phyloP scores from a whole-genome alignment of 768 basidiomycete genomes.

The Coprinopsis strossmayeri region DNA sequence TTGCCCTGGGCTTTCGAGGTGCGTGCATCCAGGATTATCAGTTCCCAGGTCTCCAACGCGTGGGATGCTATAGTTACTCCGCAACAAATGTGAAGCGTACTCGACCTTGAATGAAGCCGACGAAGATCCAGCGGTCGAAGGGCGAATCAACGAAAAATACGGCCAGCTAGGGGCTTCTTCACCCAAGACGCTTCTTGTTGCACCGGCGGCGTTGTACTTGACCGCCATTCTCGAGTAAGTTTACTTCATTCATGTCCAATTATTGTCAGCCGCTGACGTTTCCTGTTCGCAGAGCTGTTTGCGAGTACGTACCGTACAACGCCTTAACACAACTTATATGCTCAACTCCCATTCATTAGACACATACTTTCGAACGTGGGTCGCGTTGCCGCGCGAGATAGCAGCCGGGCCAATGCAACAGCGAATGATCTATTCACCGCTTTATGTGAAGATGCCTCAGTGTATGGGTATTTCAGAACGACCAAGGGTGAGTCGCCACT shows the following conservation, averaged over 20 bases:
- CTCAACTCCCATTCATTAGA: constrained; percentile 31
- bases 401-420: constrained; percentile 68
- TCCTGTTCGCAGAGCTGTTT: constrained; percentile 54
- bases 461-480: constrained; percentile 78
- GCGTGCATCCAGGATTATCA: constrained; percentile 16
- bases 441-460: constrained; percentile 82
- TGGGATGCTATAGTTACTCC: constrained; percentile 51
- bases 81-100: constrained; percentile 84
- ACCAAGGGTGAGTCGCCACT: constrained; percentile 65
- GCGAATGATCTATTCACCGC: constrained; percentile 81
- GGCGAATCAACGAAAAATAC: constrained; percentile 59
- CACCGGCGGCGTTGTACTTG: constrained; percentile 83
- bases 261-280: constrained; percentile 20
- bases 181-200: constrained; percentile 51
- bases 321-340: constrained; percentile 1
- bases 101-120: constrained; percentile 78
- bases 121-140: constrained; percentile 64
- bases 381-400: constrained; percentile 80
- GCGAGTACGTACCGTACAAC: constrained; percentile 66
- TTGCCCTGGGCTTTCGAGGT: constrained; percentile 77
- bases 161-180: constrained; percentile 39
- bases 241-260: constrained; percentile 13
- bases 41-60: constrained; percentile 9
- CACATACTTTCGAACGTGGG: constrained; percentile 82
- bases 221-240: constrained; percentile 92